A percentile compares a stretch with the other conserved stretches of the same genome.
Evolutionary conservation across 352 stramenopile genomes (phyloP).

Genomic region (Stramenopiles sp.): DNA sequence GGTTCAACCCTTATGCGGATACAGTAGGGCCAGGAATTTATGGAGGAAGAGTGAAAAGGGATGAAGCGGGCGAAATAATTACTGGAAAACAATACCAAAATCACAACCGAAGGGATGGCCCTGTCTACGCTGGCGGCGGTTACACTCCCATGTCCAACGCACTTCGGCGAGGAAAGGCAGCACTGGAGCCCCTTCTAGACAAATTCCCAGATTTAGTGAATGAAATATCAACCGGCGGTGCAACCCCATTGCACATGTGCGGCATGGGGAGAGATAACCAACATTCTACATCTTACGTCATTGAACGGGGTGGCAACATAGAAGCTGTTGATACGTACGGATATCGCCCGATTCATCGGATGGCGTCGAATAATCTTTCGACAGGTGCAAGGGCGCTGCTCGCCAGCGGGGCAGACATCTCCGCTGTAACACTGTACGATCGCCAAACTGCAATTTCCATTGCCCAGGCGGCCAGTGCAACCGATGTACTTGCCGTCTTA

Average conservation of each 20-base stretch:
- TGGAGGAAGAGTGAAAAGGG: slow-evolving; percentile 30
- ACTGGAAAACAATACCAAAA: slow-evolving; percentile 30
- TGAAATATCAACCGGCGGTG: slow-evolving; percentile 35
- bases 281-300: slow-evolving; percentile 27
- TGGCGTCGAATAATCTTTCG: slow-evolving; percentile 38
- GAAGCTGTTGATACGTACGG: slow-evolving; percentile 27
- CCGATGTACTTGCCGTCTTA: no score
- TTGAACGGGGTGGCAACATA: slow-evolving; percentile 30
- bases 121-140: slow-evolving; percentile 34
- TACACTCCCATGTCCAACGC: slow-evolving; percentile 32
- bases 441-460: no score
- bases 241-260: slow-evolving; percentile 32
- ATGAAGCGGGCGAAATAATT: slow-evolving; percentile 24
- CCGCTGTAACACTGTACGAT: no score
- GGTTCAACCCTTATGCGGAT: slow-evolving; percentile 39
- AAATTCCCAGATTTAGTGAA: slow-evolving; percentile 29
- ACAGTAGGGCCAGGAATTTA: slow-evolving; percentile 40
- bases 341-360: slow-evolving; percentile 37
- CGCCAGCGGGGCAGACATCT: no score
- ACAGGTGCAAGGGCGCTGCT: slow-evolving; percentile 32
- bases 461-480: no score
- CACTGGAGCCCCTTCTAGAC: slow-evolving; percentile 27
- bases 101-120: slow-evolving; percentile 35
- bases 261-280: slow-evolving; percentile 32
- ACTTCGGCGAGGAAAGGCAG: slow-evolving; percentile 27